Evolutionary conservation across 345 rosid species (phyloP).

Genomic region (Zanthoxylum bungeanum): DNA sequence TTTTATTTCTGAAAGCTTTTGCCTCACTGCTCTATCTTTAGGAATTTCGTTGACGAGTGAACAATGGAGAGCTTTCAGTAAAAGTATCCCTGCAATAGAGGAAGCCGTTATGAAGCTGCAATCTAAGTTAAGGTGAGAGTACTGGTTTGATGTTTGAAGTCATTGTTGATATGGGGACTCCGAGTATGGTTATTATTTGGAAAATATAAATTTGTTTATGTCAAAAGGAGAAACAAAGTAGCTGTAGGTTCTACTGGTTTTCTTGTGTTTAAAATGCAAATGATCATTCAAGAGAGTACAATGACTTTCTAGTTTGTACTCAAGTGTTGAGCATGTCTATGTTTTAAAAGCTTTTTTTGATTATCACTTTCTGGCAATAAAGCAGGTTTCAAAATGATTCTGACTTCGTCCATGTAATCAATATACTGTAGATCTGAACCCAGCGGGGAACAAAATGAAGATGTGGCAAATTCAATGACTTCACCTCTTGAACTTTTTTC

Average conservation of each 20-base stretch:
- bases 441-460: slow-evolving; percentile 22
- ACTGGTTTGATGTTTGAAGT: slow-evolving; percentile 1
- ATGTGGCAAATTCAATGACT: slow-evolving; percentile 29
- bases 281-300: background rate
- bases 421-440: slow-evolving; percentile 33
- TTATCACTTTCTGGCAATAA: background rate
- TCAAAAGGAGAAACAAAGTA: background rate
- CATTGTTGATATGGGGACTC: background rate
- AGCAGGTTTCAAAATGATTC: slow-evolving; percentile 15
- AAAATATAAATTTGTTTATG: background rate
- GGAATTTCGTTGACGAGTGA: slow-evolving; percentile 54
- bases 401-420: slow-evolving; percentile 21
- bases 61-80: slow-evolving; percentile 56
- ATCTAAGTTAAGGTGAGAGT: slow-evolving; percentile 51
- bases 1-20: slow-evolving; percentile 8
- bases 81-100: slow-evolving; percentile 50
- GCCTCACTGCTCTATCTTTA: slow-evolving; percentile 26
- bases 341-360: background rate
- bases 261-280: background rate
- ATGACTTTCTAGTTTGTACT: background rate
- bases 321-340: background rate
- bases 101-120: slow-evolving; percentile 50
- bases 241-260: background rate
- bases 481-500: slow-evolving; percentile 29
- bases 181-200: background rate